Percentiles rank a stretch among this genome's conserved stretches.
These are phyloP conservation scores for Corylus avellana DNA, from an alignment of 306 rosid genomes.

Conservation along the genomic window DNA sequence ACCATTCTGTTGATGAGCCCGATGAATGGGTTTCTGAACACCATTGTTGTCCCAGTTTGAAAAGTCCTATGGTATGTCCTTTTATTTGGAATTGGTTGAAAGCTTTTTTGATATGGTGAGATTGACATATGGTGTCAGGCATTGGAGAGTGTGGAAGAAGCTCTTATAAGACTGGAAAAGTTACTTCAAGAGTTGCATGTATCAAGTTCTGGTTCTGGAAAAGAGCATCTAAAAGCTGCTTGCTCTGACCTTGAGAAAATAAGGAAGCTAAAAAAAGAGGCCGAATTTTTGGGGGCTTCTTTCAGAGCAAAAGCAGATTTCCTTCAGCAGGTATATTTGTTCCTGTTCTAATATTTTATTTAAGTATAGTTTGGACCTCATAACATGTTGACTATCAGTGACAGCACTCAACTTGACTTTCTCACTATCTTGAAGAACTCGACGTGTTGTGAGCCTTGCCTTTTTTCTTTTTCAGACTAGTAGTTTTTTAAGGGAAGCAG, in stretches of 20 bases:
- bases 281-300: slow-evolving; percentile 95
- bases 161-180: slow-evolving; percentile 78
- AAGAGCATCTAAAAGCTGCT: slow-evolving; percentile 95
- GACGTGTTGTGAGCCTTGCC: neutral
- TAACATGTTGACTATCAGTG: neutral
- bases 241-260: slow-evolving; percentile 97
- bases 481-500: neutral
- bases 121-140: slow-evolving; percentile 62
- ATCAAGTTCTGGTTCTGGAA: slow-evolving; percentile 79
- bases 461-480: neutral
- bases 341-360: neutral
- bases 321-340: slow-evolving; percentile 64
- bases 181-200: slow-evolving; percentile 90
- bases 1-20: neutral
- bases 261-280: slow-evolving; percentile 93
- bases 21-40: neutral
- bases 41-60: neutral
- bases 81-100: slow-evolving; percentile 22
- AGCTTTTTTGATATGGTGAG: slow-evolving; percentile 18
- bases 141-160: slow-evolving; percentile 87
- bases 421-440: neutral
- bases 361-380: neutral
- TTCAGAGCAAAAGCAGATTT: slow-evolving; percentile 93
- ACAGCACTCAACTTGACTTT: neutral
- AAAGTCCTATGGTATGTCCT: slow-evolving; percentile 12